Evolutionary conservation across 2,329 filamentous ascomycete species (phyloP).

Genomic region (Neonectria punicea): DNA sequence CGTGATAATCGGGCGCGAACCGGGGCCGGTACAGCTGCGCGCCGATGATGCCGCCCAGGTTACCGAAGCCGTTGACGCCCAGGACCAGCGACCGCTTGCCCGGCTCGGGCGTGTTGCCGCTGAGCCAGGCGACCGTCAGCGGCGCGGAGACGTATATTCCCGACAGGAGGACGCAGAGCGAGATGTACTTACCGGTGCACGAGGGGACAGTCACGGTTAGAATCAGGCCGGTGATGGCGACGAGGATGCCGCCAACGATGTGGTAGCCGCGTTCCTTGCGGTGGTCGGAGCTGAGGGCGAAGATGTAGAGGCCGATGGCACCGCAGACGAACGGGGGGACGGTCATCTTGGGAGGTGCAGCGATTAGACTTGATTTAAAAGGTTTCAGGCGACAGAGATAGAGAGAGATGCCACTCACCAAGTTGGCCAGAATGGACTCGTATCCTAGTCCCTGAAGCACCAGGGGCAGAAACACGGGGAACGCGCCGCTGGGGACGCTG

Average conservation of each 20-base stretch:
- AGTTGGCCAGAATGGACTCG: constrained; percentile 41
- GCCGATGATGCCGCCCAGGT: constrained; percentile 41
- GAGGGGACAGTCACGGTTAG: constrained; percentile 40
- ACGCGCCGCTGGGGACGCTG: constrained; percentile 42
- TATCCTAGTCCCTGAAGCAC: constrained; percentile 43
- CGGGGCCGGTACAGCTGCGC: constrained; percentile 40
- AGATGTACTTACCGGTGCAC: constrained; percentile 36
- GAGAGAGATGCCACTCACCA: constrained; percentile 25
- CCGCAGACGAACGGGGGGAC: constrained; percentile 43
- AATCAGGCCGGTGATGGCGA: constrained; percentile 38
- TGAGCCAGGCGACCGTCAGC: constrained; percentile 43
- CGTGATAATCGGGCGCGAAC: constrained; percentile 36
- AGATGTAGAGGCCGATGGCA: constrained; percentile 41
- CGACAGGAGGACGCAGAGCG: constrained; percentile 40
- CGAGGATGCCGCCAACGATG: constrained; percentile 37
- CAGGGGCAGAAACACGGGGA: constrained; percentile 42
- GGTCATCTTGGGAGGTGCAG: constrained; percentile 33
- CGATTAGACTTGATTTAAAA: neutral
- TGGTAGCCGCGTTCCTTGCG: constrained; percentile 40
- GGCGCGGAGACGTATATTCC: constrained; percentile 42
- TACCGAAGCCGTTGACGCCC: constrained; percentile 44
- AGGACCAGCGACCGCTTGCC: constrained; percentile 43
- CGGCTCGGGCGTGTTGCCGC: constrained; percentile 43
- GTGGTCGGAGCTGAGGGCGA: constrained; percentile 42
- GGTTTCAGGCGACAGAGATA: neutral